Evolutionary conservation across 1,284 basidiomycete genomes (phyloP).

Genomic region (Papiliotrema flavescens): DNA sequence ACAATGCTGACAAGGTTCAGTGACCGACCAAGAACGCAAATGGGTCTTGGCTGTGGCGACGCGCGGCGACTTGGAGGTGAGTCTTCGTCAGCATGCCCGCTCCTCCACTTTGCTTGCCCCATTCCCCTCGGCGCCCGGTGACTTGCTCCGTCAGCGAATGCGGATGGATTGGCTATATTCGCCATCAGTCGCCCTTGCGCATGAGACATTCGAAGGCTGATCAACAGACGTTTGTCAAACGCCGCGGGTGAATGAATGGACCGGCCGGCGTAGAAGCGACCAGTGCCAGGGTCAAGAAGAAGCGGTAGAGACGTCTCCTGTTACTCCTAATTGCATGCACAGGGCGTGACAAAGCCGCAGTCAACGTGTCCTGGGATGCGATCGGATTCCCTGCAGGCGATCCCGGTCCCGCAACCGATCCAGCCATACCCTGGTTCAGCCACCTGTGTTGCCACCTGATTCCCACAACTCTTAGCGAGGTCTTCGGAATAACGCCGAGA

Average conservation of each 20-base stretch:
- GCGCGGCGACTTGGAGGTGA: slow-evolving; percentile 67
- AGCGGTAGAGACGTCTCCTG: not conserved
- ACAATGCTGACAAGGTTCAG: slow-evolving; percentile 47
- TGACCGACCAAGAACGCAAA: slow-evolving; percentile 75
- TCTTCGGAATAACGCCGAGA: too few relatives aligned
- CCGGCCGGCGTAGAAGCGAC: too few relatives aligned
- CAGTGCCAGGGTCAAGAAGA: not conserved
- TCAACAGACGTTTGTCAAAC: slow-evolving; percentile 11
- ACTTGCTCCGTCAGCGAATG: not conserved
- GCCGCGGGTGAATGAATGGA: slow-evolving; percentile 5
- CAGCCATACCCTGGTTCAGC: too few relatives aligned
- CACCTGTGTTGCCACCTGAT: too few relatives aligned
- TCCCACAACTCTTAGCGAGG: too few relatives aligned
- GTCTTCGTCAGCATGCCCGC: slow-evolving; percentile 12
- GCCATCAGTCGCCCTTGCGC: not conserved
- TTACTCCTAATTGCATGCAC: not conserved
- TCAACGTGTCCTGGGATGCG: not conserved
- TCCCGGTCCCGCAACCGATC: too few relatives aligned
- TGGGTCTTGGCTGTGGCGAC: slow-evolving; percentile 84
- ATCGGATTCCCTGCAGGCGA: not conserved
- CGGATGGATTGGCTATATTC: not conserved
- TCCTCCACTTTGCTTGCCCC: too few relatives aligned
- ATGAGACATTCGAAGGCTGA: not conserved
- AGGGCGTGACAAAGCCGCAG: not conserved
- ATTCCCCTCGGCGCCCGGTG: not conserved